A percentile compares a stretch with the other conserved stretches of the same genome.
Evolutionary conservation across 2,329 filamentous ascomycete species (phyloP).

Genomic region (Ophiocordyceps camponoti-leonardi): DNA sequence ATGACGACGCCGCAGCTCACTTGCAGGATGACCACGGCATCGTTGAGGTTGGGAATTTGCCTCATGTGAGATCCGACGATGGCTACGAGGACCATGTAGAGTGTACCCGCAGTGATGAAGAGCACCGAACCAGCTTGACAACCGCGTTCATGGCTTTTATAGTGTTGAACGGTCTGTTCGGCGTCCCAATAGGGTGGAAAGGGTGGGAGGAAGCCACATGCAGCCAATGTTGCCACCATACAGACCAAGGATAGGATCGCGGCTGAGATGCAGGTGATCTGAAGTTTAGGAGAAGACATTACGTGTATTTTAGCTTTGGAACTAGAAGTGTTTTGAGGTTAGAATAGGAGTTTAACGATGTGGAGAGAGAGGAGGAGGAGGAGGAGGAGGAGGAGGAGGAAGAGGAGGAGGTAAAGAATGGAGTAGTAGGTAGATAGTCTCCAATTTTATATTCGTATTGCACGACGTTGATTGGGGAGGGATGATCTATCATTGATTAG

Average conservation of each 20-base stretch:
- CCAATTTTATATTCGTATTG: too few species aligned
- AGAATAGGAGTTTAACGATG: background rate
- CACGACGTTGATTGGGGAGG: too few species aligned
- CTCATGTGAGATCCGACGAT: slow-evolving; percentile 2
- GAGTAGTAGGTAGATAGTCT: too few species aligned
- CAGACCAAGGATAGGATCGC: background rate
- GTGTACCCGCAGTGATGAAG: background rate
- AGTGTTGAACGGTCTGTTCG: slow-evolving; percentile 2
- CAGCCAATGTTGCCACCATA: background rate
- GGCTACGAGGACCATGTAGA: background rate
- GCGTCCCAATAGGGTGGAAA: slow-evolving; percentile 1
- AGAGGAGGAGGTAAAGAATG: too few species aligned
- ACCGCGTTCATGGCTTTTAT: slow-evolving; percentile 1
- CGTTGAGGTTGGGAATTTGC: slow-evolving; percentile 1
- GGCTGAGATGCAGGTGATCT: background rate
- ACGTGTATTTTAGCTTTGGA: background rate
- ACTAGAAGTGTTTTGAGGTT: background rate
- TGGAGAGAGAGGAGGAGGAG: too few species aligned
- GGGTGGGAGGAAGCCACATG: slow-evolving; percentile 1
- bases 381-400: too few species aligned
- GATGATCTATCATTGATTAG: too few species aligned
- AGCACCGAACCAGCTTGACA: slow-evolving; percentile 1
- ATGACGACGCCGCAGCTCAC: background rate
- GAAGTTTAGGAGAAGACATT: background rate
- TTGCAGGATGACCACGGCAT: background rate